These are phyloP conservation scores for Trichomonas tenax DNA, from an alignment of 208 protist genomes.

Conservation along the genomic window DNA sequence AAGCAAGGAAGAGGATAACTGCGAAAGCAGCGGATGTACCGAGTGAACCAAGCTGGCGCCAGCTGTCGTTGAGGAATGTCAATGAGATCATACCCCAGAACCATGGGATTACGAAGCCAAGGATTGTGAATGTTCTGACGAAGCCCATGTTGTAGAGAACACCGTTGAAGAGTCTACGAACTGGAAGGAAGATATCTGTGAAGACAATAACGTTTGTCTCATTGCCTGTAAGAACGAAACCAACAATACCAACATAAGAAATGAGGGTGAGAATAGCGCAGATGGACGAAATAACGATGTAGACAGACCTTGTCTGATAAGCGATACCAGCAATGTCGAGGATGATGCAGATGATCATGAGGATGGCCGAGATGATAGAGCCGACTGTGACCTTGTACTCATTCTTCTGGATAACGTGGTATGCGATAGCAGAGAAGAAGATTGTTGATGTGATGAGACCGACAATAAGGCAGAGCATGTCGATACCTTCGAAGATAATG, in stretches of 20 bases:
- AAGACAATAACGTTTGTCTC: not conserved
- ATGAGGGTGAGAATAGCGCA: not conserved
- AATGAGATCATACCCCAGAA: not conserved
- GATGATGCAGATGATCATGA: not conserved
- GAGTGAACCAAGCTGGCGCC: not conserved
- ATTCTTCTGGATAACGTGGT: not conserved
- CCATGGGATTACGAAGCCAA: not conserved
- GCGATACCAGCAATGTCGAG: not conserved
- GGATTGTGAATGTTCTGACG: not conserved
- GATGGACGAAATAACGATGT: not conserved
- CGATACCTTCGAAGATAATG: not conserved
- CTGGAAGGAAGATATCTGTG: not conserved
- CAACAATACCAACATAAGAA: not conserved
- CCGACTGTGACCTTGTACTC: not conserved
- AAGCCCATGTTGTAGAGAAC: not conserved
- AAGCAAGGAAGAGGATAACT: not conserved
- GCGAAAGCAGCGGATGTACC: not conserved
- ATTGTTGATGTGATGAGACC: not conserved
- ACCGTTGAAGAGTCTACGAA: not conserved
- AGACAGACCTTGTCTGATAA: not conserved
- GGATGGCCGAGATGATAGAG: not conserved
- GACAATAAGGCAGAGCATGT: not conserved
- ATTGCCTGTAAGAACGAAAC: not conserved
- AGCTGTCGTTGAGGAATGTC: not conserved
- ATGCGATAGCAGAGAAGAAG: not conserved